Evolutionary conservation across 202 grass and related monocot species (phyloP).

Genomic region (Setaria viridis): DNA sequence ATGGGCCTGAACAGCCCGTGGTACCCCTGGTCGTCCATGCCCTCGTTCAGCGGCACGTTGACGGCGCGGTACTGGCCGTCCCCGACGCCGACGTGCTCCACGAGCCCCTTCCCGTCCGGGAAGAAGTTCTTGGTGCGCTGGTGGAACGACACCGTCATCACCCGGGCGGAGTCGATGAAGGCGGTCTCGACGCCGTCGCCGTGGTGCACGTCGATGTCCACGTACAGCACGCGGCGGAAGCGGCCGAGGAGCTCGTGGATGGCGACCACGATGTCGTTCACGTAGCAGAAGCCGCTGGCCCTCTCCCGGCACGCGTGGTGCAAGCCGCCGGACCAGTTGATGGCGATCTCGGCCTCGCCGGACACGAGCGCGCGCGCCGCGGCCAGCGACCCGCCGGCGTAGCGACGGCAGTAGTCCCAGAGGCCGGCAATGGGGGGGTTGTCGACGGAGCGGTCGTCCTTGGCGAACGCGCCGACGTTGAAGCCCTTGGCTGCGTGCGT

Average conservation of each 20-base stretch:
- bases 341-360: constrained; percentile 43
- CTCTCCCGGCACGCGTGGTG: constrained; percentile 43
- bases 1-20: constrained; percentile 58
- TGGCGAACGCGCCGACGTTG: not conserved
- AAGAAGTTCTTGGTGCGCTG: not conserved
- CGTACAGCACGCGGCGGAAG: constrained; percentile 45
- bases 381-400: constrained; percentile 52
- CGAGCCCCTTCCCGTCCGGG: not conserved
- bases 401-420: constrained; percentile 49
- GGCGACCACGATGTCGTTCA: constrained; percentile 52
- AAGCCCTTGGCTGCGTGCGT: accelerated
- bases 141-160: constrained; percentile 52
- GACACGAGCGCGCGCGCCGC: constrained; percentile 39
- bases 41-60: constrained; percentile 22
- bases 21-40: constrained; percentile 47
- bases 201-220: constrained; percentile 63
- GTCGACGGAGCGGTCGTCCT: not conserved
- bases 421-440: constrained; percentile 45
- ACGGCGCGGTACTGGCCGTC: not conserved
- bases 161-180: not conserved
- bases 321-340: constrained; percentile 66
- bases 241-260: constrained; percentile 8
- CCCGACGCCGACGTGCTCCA: not conserved
- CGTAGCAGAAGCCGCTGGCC: constrained; percentile 64
- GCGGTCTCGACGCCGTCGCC: constrained; percentile 33